A percentile compares a stretch with the other conserved stretches of the same genome.
Evolutionary conservation across 495 filamentous ascomycete genomes (phyloP).

Genomic region (Daldinia vernicosa): DNA sequence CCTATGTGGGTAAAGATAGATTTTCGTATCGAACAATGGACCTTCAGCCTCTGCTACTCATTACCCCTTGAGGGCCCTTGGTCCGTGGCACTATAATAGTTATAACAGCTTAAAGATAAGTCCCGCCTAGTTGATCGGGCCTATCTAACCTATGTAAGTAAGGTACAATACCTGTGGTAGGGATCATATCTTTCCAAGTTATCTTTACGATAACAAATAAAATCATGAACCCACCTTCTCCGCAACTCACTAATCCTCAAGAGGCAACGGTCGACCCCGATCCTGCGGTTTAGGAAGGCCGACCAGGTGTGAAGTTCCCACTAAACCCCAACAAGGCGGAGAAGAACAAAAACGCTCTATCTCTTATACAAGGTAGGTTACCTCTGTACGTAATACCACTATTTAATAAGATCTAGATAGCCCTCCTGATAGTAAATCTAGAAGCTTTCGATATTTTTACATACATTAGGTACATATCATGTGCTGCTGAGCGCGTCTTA

Average conservation of each 20-base stretch:
- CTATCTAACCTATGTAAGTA: background rate
- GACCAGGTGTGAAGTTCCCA: conserved; percentile 11
- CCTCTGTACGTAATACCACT: conserved; percentile 26
- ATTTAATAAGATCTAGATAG: conserved; percentile 9
- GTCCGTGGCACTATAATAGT: background rate
- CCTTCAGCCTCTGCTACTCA: background rate
- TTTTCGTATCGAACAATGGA: background rate
- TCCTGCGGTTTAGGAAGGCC: conserved; percentile 13
- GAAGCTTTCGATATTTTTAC: background rate
- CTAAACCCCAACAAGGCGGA: conserved; percentile 7
- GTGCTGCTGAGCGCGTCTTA: conserved; percentile 4
- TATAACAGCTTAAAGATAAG: background rate
- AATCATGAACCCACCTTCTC: conserved; percentile 20
- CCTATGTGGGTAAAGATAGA: background rate
- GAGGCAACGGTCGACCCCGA: conserved; percentile 10
- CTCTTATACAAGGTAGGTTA: too few species aligned
- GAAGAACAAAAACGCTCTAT: conserved; percentile 9
- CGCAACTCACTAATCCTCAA: conserved; percentile 23
- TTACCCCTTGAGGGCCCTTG: background rate
- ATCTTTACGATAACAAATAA: conserved; percentile 4
- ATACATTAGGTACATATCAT: background rate
- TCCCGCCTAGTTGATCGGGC: background rate
- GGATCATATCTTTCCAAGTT: background rate
- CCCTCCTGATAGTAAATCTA: conserved; percentile 15
- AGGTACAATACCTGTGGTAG: too few species aligned